Conservation (phyloP, 208 protist genomes). For the Histomonas meleagridis region DNA sequence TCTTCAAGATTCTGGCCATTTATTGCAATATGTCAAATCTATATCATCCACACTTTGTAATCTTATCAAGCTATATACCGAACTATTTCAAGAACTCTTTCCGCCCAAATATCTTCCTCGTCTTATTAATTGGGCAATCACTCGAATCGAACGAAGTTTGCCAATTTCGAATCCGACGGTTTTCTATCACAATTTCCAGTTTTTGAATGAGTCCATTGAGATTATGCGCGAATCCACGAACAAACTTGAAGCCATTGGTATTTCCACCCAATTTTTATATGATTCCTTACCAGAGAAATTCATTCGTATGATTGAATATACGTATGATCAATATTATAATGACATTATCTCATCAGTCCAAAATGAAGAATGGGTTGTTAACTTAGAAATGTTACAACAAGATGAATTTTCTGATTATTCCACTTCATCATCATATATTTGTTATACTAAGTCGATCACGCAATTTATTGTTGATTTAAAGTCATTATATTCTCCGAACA, state of each 20-base stretch:
- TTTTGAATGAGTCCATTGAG: neutral
- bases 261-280: neutral
- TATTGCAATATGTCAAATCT: neutral
- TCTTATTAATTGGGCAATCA: neutral
- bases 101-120: neutral
- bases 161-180: neutral
- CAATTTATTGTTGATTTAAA: no score
- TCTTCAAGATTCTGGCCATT: neutral
- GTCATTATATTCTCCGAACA: no score
- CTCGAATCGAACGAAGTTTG: neutral
- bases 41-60: neutral
- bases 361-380: no score
- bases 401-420: no score
- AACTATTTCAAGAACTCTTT: neutral
- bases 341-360: no score
- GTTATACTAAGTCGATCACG: no score
- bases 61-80: neutral
- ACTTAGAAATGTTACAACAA: no score
- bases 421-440: no score
- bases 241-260: neutral
- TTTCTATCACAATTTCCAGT: neutral
- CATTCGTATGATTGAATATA: no score
- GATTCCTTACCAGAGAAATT: neutral
- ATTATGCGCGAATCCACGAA: neutral
- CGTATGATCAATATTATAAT: no score